These are phyloP conservation scores for Rhododendron mucronatum DNA, from an alignment of 148 eudicot genomes.

Conservation along the genomic window DNA sequence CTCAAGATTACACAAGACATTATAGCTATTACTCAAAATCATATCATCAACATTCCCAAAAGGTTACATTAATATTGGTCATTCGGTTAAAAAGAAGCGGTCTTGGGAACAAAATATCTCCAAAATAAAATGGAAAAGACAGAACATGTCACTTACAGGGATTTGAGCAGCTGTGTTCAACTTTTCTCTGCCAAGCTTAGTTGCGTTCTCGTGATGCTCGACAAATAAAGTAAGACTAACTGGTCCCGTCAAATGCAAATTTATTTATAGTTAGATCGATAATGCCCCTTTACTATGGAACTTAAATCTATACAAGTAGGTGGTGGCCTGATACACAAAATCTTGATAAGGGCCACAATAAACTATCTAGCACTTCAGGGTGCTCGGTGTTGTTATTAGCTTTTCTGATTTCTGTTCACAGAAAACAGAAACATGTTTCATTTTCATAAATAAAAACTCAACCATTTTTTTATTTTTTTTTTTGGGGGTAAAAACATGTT, in stretches of 20 bases:
- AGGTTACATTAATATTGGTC: neutral
- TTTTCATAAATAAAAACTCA: neutral
- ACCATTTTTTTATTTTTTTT: no score
- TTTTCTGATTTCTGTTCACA: neutral
- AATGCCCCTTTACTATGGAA: neutral
- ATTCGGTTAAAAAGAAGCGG: neutral
- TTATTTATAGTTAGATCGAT: neutral
- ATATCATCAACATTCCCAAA: neutral
- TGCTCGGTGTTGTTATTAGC: neutral
- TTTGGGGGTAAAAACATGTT: no score
- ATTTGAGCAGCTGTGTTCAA: constrained; percentile 94
- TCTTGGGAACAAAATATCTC: neutral
- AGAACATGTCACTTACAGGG: constrained; percentile 32
- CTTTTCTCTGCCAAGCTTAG: constrained; percentile 22
- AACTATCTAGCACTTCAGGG: neutral
- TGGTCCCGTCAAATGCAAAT: constrained; percentile 57
- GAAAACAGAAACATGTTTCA: neutral
- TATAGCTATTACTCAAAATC: neutral
- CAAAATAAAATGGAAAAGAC: neutral
- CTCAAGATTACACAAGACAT: neutral
- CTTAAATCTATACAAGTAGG: neutral
- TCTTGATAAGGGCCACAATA: neutral
- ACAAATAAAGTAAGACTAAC: constrained; percentile 63
- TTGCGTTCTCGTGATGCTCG: constrained; percentile 87
- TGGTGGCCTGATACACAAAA: neutral